A percentile compares a stretch with the other conserved stretches of the same genome.
Conservation (phyloP, 1,139 yeast species). For the Martiniozyma asiatica region DNA sequence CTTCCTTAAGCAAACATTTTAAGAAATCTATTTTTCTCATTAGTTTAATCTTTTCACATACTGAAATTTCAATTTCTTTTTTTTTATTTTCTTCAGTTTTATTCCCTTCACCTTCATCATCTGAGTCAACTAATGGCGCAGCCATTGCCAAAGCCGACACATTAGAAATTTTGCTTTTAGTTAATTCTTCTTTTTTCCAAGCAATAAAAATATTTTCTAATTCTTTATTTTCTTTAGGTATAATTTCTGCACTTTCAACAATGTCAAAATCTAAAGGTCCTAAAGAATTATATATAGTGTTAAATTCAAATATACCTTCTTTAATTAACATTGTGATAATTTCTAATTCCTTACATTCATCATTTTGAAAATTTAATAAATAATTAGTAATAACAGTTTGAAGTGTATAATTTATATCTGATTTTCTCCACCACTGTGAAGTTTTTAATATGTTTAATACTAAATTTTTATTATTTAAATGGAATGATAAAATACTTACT, state of each 20-base stretch:
- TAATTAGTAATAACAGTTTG: slow-evolving; percentile 49
- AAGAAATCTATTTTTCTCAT: slow-evolving; percentile 33
- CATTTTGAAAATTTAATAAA: slow-evolving; percentile 25
- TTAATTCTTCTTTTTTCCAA: slow-evolving; percentile 43
- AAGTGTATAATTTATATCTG: slow-evolving; percentile 16
- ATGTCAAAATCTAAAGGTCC: slow-evolving; percentile 24
- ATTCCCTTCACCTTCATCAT: slow-evolving; percentile 29
- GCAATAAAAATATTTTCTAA: slow-evolving; percentile 32
- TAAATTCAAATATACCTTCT: slow-evolving; percentile 56
- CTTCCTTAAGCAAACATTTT: slow-evolving; percentile 44
- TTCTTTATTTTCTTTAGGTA: slow-evolving; percentile 21
- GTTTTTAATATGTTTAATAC: slow-evolving; percentile 33
- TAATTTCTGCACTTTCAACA: slow-evolving; percentile 25
- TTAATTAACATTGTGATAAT: slow-evolving; percentile 45
- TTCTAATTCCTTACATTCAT: slow-evolving; percentile 32
- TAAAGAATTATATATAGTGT: slow-evolving; percentile 46
- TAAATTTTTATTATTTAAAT: slow-evolving; percentile 35
- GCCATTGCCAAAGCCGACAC: slow-evolving; percentile 82
- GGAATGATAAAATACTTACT: slow-evolving; percentile 22
- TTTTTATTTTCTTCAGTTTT: slow-evolving; percentile 6
- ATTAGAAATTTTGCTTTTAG: slow-evolving; percentile 49
- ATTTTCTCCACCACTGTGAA: slow-evolving; percentile 44
- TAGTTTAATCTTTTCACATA: slow-evolving; percentile 11
- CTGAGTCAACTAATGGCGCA: slow-evolving; percentile 68
- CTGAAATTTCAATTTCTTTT: slow-evolving; percentile 3